A percentile compares a stretch with the other conserved stretches of the same genome.
Evolutionary conservation across 2,329 filamentous ascomycete species (phyloP).

Genomic region (Fusarium sp.): DNA sequence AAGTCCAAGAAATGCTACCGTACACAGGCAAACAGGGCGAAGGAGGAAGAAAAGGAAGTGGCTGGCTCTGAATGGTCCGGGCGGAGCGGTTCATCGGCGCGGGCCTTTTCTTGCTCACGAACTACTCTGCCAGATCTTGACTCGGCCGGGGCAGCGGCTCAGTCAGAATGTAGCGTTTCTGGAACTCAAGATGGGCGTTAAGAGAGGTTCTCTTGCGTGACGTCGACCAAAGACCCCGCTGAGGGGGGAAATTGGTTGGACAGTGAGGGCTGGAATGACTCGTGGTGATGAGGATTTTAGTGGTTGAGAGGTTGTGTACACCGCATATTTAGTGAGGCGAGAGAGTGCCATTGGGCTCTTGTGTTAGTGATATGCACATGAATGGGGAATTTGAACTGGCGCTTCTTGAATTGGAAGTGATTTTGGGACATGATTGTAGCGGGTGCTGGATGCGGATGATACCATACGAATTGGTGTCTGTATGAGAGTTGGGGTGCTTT

Average conservation of each 20-base stretch:
- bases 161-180: neutral
- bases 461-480: neutral
- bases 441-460: too few species aligned
- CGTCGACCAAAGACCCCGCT: slow-evolving; percentile 6
- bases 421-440: too few species aligned
- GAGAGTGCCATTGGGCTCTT: neutral
- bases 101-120: slow-evolving; percentile 30
- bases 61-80: slow-evolving; percentile 23
- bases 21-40: neutral
- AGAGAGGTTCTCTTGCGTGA: neutral
- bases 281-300: slow-evolving; percentile 10
- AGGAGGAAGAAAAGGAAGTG: slow-evolving; percentile 12
- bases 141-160: slow-evolving; percentile 13
- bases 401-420: neutral
- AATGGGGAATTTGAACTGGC: slow-evolving; percentile 8
- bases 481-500: neutral
- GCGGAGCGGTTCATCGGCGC: slow-evolving; percentile 32
- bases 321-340: slow-evolving; percentile 21
- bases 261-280: slow-evolving; percentile 20
- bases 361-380: slow-evolving; percentile 4
- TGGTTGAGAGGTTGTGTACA: slow-evolving; percentile 17
- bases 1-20: neutral
- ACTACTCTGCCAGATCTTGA: slow-evolving; percentile 25
- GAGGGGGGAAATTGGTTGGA: slow-evolving; percentile 9
- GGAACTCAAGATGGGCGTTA: neutral